phyloP scores from a whole-genome alignment of 2,329 filamentous ascomycete species.

The Fusarium siculi region DNA sequence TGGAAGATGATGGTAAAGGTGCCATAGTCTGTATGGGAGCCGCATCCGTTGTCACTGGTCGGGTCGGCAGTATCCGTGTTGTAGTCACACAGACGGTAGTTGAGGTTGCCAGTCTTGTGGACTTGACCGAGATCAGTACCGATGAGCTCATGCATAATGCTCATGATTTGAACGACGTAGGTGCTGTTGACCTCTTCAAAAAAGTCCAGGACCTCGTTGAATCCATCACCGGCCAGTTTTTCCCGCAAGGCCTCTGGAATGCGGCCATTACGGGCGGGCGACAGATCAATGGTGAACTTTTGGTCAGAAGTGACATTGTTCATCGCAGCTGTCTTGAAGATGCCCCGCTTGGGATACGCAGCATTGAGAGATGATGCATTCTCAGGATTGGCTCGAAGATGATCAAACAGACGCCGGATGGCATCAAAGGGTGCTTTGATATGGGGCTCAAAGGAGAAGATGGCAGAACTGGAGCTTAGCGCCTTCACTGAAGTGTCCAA shows the following conservation, averaged over 20 bases:
- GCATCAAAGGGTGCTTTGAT: neutral
- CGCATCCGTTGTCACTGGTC: neutral
- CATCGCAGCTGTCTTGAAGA: neutral
- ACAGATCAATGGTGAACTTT: constrained; percentile 4
- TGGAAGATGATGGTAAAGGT: neutral
- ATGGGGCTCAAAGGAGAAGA: neutral
- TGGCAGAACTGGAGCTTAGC: neutral
- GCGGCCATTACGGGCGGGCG: neutral
- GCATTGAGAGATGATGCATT: neutral
- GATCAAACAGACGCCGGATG: neutral
- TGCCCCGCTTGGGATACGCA: neutral
- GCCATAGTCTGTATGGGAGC: constrained; percentile 1
- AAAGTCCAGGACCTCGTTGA: neutral
- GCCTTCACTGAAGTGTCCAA: neutral
- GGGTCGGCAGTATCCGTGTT: neutral
- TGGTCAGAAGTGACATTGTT: neutral
- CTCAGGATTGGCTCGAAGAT: neutral
- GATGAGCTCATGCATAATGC: neutral
- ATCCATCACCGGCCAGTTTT: neutral
- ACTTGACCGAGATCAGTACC: neutral
- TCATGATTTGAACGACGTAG: neutral
- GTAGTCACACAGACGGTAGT: neutral
- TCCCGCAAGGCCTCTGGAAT: neutral
- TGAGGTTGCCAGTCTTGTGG: neutral
- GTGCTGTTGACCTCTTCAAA: neutral